These are phyloP conservation scores for Pseudocercospora eumusae DNA, from an alignment of 2,329 filamentous ascomycete genomes.

Conservation along the genomic window DNA sequence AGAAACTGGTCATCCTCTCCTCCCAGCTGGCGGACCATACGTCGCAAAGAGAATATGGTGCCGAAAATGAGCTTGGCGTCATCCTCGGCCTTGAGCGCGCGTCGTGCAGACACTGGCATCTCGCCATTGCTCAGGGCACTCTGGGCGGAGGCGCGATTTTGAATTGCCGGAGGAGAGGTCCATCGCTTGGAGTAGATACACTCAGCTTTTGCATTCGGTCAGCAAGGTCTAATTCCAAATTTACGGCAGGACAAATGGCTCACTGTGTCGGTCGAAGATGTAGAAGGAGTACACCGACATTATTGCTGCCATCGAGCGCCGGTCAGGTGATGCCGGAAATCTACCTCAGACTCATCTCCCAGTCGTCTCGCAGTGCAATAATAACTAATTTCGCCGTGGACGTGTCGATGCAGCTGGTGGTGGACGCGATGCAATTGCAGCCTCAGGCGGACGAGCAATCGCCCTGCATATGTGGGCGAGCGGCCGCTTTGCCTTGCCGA, in stretches of 20 bases:
- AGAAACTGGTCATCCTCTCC: slow-evolving; percentile 91
- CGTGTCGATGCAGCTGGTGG: slow-evolving; percentile 4
- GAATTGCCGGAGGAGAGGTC: slow-evolving; percentile 48
- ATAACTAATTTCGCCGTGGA: not conserved
- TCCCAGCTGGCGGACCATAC: slow-evolving; percentile 94
- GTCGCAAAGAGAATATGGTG: slow-evolving; percentile 91
- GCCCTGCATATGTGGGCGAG: slow-evolving; percentile 5
- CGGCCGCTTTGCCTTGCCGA: not conserved
- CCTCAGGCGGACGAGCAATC: not conserved
- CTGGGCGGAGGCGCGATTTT: slow-evolving; percentile 13
- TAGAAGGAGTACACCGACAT: slow-evolving; percentile 98
- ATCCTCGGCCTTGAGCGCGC: slow-evolving; percentile 56
- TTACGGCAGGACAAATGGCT: slow-evolving; percentile 35
- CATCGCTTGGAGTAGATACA: slow-evolving; percentile 95
- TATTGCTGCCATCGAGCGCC: slow-evolving; percentile 51
- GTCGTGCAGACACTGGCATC: slow-evolving; percentile 19
- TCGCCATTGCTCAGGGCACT: slow-evolving; percentile 20
- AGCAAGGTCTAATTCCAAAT: slow-evolving; percentile 1
- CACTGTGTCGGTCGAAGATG: slow-evolving; percentile 98
- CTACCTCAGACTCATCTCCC: slow-evolving; percentile 4
- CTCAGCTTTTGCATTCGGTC: slow-evolving; percentile 64
- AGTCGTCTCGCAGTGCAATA: too few species aligned
- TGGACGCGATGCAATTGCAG: not conserved
- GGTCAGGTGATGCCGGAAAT: slow-evolving; percentile 2
- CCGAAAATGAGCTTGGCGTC: slow-evolving; percentile 98